Conservation (phyloP, 2,329 filamentous ascomycete species). For the Fusarium anguioides region DNA sequence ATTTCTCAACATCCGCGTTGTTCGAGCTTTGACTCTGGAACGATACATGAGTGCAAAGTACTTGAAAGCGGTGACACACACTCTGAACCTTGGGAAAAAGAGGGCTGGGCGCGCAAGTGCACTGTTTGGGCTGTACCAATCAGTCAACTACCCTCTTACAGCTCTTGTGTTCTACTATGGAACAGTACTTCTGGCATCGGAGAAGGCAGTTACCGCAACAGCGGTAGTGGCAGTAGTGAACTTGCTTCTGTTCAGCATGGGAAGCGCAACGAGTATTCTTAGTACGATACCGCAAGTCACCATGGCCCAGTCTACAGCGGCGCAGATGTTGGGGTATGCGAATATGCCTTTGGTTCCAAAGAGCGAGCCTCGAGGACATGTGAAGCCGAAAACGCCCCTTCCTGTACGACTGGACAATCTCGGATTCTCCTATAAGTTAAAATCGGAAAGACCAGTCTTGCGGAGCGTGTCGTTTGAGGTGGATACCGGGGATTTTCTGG, state of each 20-base stretch:
- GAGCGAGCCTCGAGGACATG: constrained; percentile 66
- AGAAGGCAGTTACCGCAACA: constrained; percentile 60
- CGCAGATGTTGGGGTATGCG: constrained; percentile 76
- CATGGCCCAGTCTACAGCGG: constrained; percentile 76
- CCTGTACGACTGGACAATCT: constrained; percentile 65
- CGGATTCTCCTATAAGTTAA: constrained; percentile 77
- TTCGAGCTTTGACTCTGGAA: constrained; percentile 81
- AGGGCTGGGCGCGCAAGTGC: constrained; percentile 75
- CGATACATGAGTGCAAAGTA: constrained; percentile 75
- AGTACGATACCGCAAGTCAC: constrained; percentile 84
- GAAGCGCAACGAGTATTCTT: constrained; percentile 76
- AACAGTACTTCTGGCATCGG: constrained; percentile 67
- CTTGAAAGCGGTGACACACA: constrained; percentile 58
- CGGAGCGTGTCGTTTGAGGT: constrained; percentile 74
- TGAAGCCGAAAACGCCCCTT: constrained; percentile 43
- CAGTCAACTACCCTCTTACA: constrained; percentile 75
- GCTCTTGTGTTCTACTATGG: constrained; percentile 89
- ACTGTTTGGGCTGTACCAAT: constrained; percentile 83
- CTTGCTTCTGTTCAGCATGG: constrained; percentile 84
- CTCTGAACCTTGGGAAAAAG: constrained; percentile 71
- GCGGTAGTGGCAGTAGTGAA: constrained; percentile 80
- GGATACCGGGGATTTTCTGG: constrained; percentile 71
- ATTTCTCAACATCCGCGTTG: constrained; percentile 81
- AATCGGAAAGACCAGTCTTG: constrained; percentile 65
- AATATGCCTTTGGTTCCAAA: constrained; percentile 65